Evolutionary conservation across 345 rosid genomes (phyloP).

Genomic region (Orychophragmus violaceus): DNA sequence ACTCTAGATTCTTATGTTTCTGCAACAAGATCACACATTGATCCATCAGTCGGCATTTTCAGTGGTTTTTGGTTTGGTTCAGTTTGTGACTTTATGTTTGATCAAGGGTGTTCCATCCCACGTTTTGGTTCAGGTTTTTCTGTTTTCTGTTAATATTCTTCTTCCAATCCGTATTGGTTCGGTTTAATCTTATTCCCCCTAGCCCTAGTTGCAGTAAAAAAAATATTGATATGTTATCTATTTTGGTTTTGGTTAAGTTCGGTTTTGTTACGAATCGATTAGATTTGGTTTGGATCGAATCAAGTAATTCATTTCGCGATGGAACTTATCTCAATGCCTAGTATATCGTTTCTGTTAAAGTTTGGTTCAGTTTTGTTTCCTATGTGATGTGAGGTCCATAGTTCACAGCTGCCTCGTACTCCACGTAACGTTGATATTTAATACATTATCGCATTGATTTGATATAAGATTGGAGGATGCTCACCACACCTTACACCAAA

Average conservation of each 20-base stretch:
- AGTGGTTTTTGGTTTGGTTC: neutral
- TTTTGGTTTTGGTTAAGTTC: too few relatives aligned
- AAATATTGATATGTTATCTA: too few relatives aligned
- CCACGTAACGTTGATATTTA: slow-evolving; percentile 12
- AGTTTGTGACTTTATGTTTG: neutral
- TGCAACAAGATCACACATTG: neutral
- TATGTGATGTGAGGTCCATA: slow-evolving; percentile 3
- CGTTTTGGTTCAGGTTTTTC: neutral
- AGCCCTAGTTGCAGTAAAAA: too few relatives aligned
- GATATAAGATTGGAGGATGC: slow-evolving; percentile 21
- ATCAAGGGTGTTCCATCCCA: neutral
- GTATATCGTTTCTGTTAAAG: neutral
- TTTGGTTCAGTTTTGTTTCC: neutral
- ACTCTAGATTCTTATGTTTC: neutral
- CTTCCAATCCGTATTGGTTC: too few relatives aligned
- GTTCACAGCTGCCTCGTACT: slow-evolving; percentile 22
- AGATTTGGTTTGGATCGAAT: too few relatives aligned
- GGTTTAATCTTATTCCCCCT: too few relatives aligned
- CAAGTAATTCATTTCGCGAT: too few relatives aligned
- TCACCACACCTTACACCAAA: slow-evolving; percentile 27
- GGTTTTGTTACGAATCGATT: too few relatives aligned
- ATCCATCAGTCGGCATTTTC: neutral
- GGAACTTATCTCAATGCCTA: neutral
- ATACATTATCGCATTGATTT: neutral
- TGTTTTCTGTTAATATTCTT: too few relatives aligned